Evolutionary conservation across 192 early-diverging fungal species (phyloP).

Genomic region (Backusella sp.): DNA sequence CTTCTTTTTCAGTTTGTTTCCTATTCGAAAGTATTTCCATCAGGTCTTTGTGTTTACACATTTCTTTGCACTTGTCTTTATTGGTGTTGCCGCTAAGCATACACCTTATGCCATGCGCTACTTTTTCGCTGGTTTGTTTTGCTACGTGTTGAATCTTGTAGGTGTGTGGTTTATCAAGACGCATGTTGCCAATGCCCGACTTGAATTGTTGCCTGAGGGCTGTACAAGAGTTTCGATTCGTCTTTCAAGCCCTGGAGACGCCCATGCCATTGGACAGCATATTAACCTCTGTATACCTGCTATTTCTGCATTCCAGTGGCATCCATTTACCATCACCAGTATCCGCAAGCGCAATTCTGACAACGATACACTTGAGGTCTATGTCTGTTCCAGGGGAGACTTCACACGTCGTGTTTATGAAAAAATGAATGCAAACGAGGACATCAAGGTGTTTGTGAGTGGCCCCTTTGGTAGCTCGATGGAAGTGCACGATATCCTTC

Average conservation of each 20-base stretch:
- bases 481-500: slow-evolving; percentile 10
- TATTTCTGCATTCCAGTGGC: slow-evolving; percentile 52
- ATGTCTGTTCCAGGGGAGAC: slow-evolving; percentile 42
- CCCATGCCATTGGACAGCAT: slow-evolving; percentile 43
- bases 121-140: slow-evolving; percentile 41
- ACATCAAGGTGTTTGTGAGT: slow-evolving; percentile 36
- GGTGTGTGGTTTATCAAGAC: slow-evolving; percentile 46
- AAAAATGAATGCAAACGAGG: slow-evolving; percentile 34
- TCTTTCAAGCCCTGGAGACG: slow-evolving; percentile 21
- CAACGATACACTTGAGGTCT: slow-evolving; percentile 30
- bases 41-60: slow-evolving; percentile 50
- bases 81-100: slow-evolving; percentile 48
- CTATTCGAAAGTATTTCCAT: slow-evolving; percentile 45
- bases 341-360: slow-evolving; percentile 5
- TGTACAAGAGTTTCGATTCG: slow-evolving; percentile 37
- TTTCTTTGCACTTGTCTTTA: slow-evolving; percentile 39
- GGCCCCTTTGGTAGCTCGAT: slow-evolving; percentile 38
- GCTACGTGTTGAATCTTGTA: slow-evolving; percentile 43
- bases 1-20: slow-evolving; percentile 46
- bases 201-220: slow-evolving; percentile 32
- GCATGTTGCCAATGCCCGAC: slow-evolving; percentile 34
- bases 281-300: slow-evolving; percentile 48
- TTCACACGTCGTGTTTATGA: slow-evolving; percentile 40
- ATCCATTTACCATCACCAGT: slow-evolving; percentile 53
- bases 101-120: slow-evolving; percentile 58